Conservation (phyloP, 2,329 filamentous ascomycete genomes). For the Lizonia empirigonia region DNA sequence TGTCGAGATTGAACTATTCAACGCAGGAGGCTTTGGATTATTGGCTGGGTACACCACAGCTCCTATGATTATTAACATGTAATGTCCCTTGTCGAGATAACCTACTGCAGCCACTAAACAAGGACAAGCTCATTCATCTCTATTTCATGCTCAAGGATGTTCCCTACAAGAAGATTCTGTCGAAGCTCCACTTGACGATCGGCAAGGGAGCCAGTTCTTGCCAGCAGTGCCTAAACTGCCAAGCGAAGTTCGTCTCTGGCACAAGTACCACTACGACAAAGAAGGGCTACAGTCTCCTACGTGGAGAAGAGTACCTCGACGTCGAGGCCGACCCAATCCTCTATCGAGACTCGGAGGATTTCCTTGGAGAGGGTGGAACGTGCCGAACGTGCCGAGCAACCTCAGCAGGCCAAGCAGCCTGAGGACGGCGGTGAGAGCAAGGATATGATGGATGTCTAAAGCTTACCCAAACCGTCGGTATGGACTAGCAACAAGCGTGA, state of each 20-base stretch:
- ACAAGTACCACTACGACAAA: neutral
- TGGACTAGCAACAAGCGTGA: neutral
- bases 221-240: slow-evolving; percentile 15
- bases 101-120: neutral
- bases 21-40: slow-evolving; percentile 6
- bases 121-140: slow-evolving; percentile 3
- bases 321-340: slow-evolving; percentile 10
- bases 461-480: neutral
- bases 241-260: slow-evolving; percentile 3
- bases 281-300: slow-evolving; percentile 16
- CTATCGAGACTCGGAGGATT: slow-evolving; percentile 16
- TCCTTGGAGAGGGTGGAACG: slow-evolving; percentile 13
- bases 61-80: slow-evolving; percentile 15
- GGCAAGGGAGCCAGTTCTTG: neutral
- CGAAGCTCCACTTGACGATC: neutral
- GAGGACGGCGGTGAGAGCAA: slow-evolving; percentile 5
- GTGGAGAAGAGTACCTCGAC: slow-evolving; percentile 16
- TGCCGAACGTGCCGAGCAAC: slow-evolving; percentile 1
- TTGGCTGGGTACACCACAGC: slow-evolving; percentile 8
- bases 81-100: neutral
- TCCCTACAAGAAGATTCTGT: slow-evolving; percentile 1
- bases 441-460: neutral
- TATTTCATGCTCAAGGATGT: slow-evolving; percentile 4
- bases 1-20: slow-evolving; percentile 3
- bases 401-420: slow-evolving; percentile 1